Base-by-base conservation (phyloP, 208 protist species). In the Leishmania major region DNA sequence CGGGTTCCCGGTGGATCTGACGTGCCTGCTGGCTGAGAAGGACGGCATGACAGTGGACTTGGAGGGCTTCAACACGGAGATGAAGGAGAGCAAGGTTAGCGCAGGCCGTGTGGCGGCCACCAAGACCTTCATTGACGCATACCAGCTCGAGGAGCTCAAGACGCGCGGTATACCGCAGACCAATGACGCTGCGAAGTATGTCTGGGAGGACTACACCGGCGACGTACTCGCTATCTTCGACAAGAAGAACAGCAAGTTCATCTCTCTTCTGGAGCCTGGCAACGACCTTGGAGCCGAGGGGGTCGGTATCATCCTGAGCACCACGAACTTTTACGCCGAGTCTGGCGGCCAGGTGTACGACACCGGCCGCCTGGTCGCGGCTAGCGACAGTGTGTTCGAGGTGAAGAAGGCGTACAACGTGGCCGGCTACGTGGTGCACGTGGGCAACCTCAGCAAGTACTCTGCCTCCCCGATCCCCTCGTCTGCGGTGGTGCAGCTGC, bases 1-100 rank as follows among this genome's bases (percentile, higher is more conserved):
- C 91, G 99, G 99, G 81, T 99, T 99, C 89, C 99, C 99, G 15
- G 89, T 99, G 45, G 99, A 99, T 86, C 94, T 99, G 28, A 99
- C 99, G 28, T 92, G 92, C 43, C 87, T 99, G 60, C 99, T 99
- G 88, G 99, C 99, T 6, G 94, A 99, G 79, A 99, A 99, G 94
- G 91, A 84, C 31, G 88, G 87, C 71, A 93, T 98, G 89, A 86
- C 70, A 59, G 97, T 99, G 22, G 95, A 99, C 75, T 77, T 97
- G 70, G 89, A 96, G 43, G 92, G 82, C 60, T 98, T 98, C 83
- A 86, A 98, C 64, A 84, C 88, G 35, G 90, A 94, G 73, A 97
- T 96, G 92, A 96, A 96, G 87, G 83, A 84, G 72, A 96, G 84
- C 78, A 93, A 97, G 81, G 88, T 89, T 13, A 90, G 85, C 73